A percentile compares a stretch with the other conserved stretches of the same genome.
phyloP scores from a whole-genome alignment of 2,329 filamentous ascomycete genomes.

The Phaeosphaeria sp. region DNA sequence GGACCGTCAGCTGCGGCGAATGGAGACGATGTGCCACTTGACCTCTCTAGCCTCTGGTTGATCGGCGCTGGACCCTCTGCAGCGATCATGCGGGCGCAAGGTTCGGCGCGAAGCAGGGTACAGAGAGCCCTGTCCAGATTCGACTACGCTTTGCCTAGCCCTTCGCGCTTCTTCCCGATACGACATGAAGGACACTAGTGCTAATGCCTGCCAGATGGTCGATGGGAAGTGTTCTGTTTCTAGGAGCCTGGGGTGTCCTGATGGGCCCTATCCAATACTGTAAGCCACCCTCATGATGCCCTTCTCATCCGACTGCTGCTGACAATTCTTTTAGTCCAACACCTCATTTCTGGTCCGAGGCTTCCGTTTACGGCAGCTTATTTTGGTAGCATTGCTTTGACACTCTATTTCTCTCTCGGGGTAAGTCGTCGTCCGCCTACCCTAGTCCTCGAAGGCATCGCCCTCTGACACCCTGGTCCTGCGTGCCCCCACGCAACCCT shows the following conservation, averaged over 20 bases:
- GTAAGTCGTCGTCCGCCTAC: constrained; percentile 65
- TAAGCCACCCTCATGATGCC: constrained; percentile 37
- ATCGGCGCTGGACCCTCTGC: constrained; percentile 42
- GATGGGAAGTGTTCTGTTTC: constrained; percentile 87
- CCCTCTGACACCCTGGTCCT: constrained; percentile 33
- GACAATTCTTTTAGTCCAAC: constrained; percentile 60
- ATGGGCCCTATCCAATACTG: constrained; percentile 87
- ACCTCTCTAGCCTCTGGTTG: constrained; percentile 45
- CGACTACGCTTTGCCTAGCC: constrained; percentile 31
- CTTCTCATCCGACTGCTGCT: constrained; percentile 18
- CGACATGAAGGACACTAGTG: constrained; percentile 35
- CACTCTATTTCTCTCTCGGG: constrained; percentile 89
- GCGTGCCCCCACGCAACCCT: constrained; percentile 31
- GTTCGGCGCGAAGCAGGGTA: constrained; percentile 46
- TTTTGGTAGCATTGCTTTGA: constrained; percentile 90
- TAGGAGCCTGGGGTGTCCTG: constrained; percentile 90
- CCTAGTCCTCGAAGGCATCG: constrained; percentile 23
- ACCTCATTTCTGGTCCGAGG: constrained; percentile 82
- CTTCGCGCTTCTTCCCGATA: constrained; percentile 21
- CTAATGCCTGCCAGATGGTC: constrained; percentile 77
- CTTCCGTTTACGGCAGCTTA: constrained; percentile 94
- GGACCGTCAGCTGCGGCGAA: constrained; percentile 24
- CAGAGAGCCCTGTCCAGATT: constrained; percentile 37
- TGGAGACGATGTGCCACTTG: constrained; percentile 38
- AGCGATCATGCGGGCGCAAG: constrained; percentile 52